Evolutionary conservation across 495 filamentous ascomycete genomes (phyloP).

Genomic region (Cryomyces minteri): DNA sequence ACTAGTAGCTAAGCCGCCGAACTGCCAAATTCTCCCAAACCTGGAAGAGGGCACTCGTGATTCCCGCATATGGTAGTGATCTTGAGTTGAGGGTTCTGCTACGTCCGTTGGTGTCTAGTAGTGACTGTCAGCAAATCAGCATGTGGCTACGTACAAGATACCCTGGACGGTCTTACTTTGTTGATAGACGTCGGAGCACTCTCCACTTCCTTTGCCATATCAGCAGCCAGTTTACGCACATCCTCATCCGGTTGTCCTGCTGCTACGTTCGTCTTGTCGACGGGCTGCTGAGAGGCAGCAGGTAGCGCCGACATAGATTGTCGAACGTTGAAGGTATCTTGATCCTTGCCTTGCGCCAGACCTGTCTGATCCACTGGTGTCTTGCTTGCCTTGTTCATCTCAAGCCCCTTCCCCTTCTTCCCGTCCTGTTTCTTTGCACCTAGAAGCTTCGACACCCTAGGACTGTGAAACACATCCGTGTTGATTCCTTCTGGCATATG

Average conservation of each 20-base stretch:
- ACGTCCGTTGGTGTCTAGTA: constrained; percentile 15
- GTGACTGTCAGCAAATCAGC: constrained; percentile 26
- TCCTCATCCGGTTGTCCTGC: constrained; percentile 5
- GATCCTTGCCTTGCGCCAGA: constrained; percentile 14
- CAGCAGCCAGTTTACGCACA: constrained; percentile 16
- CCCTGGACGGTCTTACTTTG: constrained; percentile 6
- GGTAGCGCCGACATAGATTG: constrained; percentile 11
- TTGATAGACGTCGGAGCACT: not conserved
- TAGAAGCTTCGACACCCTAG: constrained; percentile 37
- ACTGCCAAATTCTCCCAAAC: constrained; percentile 80
- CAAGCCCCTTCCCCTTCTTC: constrained; percentile 8
- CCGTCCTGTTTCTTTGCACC: constrained; percentile 13
- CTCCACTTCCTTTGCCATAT: constrained; percentile 17
- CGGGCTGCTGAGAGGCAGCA: not conserved
- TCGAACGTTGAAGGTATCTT: constrained; percentile 26
- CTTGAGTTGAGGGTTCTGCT: constrained; percentile 1
- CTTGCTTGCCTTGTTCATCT: constrained; percentile 11
- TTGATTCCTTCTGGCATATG: constrained; percentile 5
- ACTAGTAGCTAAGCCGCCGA: constrained; percentile 76
- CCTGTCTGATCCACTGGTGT: constrained; percentile 16
- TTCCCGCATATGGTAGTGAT: constrained; percentile 57
- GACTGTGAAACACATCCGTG: constrained; percentile 31
- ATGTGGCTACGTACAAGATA: not conserved
- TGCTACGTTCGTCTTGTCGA: no score
- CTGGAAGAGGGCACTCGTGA: constrained; percentile 83